phyloP scores from a whole-genome alignment of 2,329 filamentous ascomycete species.

The Pseudogymnoascus verrucosus region DNA sequence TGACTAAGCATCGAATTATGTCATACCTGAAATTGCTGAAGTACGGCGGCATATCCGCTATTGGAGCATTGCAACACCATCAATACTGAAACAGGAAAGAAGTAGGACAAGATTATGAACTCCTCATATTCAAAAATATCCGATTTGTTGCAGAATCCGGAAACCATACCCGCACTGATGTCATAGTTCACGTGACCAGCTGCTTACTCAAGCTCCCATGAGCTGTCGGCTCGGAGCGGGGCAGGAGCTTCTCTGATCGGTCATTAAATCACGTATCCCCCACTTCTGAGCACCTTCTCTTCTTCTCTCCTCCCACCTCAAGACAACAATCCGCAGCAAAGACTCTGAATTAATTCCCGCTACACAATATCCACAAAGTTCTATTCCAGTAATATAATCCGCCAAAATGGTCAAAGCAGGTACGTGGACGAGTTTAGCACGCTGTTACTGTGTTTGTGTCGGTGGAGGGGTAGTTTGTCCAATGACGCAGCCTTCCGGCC shows the following conservation, averaged over 20 bases:
- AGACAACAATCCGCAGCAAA: neutral
- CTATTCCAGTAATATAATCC: constrained; percentile 23
- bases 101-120: neutral
- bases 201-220: constrained; percentile 7
- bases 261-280: constrained; percentile 7
- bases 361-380: neutral
- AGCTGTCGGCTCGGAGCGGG: constrained; percentile 4
- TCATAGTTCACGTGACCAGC: neutral
- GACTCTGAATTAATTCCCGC: neutral
- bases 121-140: neutral
- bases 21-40: neutral
- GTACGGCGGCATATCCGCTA: neutral
- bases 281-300: constrained; percentile 1
- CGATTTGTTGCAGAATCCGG: neutral
- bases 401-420: constrained; percentile 98
- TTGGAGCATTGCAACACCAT: neutral
- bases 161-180: neutral
- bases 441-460: constrained; percentile 16
- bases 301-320: neutral
- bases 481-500: constrained; percentile 22
- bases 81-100: neutral
- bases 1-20: neutral
- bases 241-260: constrained; percentile 2
- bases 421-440: constrained; percentile 39
- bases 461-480: constrained; percentile 5